Percentiles rank a stretch among this genome's conserved stretches.
phyloP scores from a whole-genome alignment of 495 filamentous ascomycete genomes.

The Patellaria atrata region DNA sequence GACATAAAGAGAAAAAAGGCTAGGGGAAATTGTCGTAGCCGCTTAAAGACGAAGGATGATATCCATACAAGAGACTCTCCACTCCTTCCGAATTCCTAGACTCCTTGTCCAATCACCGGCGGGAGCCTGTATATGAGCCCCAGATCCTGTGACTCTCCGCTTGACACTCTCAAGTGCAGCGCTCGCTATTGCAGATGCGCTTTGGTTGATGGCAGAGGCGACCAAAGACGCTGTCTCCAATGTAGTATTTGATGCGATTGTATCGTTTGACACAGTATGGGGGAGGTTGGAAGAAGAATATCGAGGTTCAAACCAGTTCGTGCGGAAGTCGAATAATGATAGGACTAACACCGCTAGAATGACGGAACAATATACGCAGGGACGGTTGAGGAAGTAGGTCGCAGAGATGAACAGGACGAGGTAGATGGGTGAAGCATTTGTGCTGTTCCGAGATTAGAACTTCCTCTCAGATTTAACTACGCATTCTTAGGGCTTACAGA shows the following conservation, averaged over 20 bases:
- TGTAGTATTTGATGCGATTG: conserved; percentile 3
- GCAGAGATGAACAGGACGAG: conserved; percentile 30
- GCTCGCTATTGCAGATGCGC: conserved; percentile 18
- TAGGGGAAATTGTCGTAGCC: no score
- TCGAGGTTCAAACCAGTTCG: conserved; percentile 28
- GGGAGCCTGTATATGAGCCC: no score
- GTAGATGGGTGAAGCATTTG: conserved; percentile 28
- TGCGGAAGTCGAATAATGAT: conserved; percentile 30
- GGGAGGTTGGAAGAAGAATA: conserved; percentile 10
- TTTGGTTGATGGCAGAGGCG: conserved; percentile 22
- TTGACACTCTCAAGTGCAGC: conserved; percentile 21
- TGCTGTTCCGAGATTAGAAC: conserved; percentile 17
- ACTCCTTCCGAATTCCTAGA: conserved; percentile 23
- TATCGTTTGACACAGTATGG: conserved; percentile 6
- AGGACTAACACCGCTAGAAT: conserved; percentile 29
- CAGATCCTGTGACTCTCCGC: conserved; percentile 6
- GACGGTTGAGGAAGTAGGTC: conserved; percentile 28
- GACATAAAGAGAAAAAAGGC: no score
- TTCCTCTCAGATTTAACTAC: neutral
- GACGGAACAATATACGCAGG: conserved; percentile 32
- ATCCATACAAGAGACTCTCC: conserved; percentile 28
- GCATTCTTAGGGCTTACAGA: conserved; percentile 17
- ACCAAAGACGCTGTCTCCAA: conserved; percentile 21
- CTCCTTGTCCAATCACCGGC: conserved; percentile 4
- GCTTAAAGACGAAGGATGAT: conserved; percentile 24